Percentiles rank a stretch among this genome's conserved stretches.
Evolutionary conservation across 129 eudicot species (phyloP).

Genomic region (Sambucus nigra): DNA sequence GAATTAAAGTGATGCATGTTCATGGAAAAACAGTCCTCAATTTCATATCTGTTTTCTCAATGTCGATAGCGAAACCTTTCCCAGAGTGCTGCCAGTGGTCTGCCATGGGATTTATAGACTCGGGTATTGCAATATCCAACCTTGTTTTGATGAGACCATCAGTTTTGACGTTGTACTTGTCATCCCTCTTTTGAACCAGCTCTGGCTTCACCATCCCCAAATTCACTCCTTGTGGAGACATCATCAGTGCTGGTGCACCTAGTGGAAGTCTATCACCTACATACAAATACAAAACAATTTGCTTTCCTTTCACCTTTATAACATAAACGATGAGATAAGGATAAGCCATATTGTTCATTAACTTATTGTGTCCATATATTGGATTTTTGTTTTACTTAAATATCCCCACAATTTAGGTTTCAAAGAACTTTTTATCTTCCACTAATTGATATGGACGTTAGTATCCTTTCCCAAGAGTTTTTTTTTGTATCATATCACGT

Average conservation of each 20-base stretch:
- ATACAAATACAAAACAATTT: no score
- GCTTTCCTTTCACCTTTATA: no score
- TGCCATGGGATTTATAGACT: conserved; percentile 25
- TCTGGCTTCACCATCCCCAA: conserved; percentile 37
- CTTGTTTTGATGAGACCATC: conserved; percentile 33
- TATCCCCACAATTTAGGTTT: no score
- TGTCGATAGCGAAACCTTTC: conserved; percentile 65
- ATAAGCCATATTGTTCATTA: no score
- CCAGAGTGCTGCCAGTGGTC: conserved; percentile 72
- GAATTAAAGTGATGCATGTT: neutral
- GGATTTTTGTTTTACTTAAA: no score
- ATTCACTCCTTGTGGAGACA: conserved; percentile 68
- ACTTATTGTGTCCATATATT: no score
- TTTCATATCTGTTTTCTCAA: conserved; percentile 44
- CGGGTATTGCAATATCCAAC: conserved; percentile 36
- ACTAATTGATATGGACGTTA: no score
- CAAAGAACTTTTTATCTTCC: no score
- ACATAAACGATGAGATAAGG: no score
- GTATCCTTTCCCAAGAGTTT: no score
- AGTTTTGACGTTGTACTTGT: conserved; percentile 38
- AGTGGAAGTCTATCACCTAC: conserved; percentile 76
- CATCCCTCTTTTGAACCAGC: conserved; percentile 46
- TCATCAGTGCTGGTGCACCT: conserved; percentile 88
- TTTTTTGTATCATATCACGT: no score
- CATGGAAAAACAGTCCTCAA: conserved; percentile 25